phyloP scores from a whole-genome alignment of 208 protist species.

The Plasmodiophora brassicae region DNA sequence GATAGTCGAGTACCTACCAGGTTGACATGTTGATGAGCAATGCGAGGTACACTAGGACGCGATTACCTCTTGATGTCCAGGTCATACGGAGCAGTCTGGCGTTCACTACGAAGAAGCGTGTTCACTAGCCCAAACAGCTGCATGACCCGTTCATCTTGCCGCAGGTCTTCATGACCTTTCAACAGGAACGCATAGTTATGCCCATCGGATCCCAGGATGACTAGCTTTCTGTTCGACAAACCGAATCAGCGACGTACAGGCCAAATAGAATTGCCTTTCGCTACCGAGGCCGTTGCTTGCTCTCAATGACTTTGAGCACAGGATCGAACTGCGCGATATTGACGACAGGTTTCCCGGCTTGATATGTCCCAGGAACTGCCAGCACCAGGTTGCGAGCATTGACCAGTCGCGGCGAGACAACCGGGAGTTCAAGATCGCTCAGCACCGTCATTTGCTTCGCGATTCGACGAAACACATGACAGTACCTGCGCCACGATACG shows the following conservation, averaged over 20 bases:
- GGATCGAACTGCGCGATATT: conserved; percentile 85
- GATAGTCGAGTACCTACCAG: conserved; percentile 86
- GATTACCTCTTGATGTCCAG: conserved; percentile 44
- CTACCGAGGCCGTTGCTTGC: conserved; percentile 95
- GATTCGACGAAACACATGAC: conserved; percentile 85
- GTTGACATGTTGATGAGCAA: conserved; percentile 63
- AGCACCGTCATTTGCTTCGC: conserved; percentile 88
- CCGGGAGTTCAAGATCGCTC: conserved; percentile 80
- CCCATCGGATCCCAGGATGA: conserved; percentile 74
- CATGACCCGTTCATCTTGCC: conserved; percentile 98
- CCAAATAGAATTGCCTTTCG: conserved; percentile 92
- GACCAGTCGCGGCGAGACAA: conserved; percentile 88
- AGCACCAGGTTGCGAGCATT: conserved; percentile 84
- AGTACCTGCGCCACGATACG: conserved; percentile 69
- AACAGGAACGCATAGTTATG: conserved; percentile 91
- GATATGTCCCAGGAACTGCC: conserved; percentile 92
- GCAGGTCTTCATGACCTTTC: conserved; percentile 92
- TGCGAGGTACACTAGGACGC: background rate
- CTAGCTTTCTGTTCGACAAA: background rate
- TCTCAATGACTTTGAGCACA: conserved; percentile 89
- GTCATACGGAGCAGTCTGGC: conserved; percentile 59
- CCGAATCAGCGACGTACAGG: background rate
- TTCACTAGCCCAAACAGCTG: conserved; percentile 99
- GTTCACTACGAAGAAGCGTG: conserved; percentile 84
- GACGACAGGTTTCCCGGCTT: conserved; percentile 75